Percentiles rank a stretch among this genome's conserved stretches.
Evolutionary conservation across 2,329 filamentous ascomycete species (phyloP).

Genomic region (Aureobasidium pullulans): DNA sequence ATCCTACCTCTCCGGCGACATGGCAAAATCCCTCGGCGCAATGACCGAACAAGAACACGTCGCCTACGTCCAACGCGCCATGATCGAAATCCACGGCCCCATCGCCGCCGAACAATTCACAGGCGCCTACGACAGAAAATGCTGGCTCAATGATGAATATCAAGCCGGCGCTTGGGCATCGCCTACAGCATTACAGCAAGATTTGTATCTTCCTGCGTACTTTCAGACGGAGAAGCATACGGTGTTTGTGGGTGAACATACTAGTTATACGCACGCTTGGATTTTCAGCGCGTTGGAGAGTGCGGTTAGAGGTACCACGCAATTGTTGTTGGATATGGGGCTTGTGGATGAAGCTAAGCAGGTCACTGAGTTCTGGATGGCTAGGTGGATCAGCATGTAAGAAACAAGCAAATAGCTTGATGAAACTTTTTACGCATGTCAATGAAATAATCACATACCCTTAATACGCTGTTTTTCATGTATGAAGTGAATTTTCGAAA

Average conservation of each 20-base stretch:
- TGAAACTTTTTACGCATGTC: not conserved
- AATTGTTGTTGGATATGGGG: constrained; percentile 57
- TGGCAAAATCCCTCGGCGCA: constrained; percentile 39
- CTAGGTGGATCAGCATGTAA: constrained; percentile 48
- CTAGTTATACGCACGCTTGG: constrained; percentile 62
- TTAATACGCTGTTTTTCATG: too few relatives aligned
- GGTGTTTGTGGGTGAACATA: constrained; percentile 48
- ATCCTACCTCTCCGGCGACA: constrained; percentile 47
- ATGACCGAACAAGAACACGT: constrained; percentile 55
- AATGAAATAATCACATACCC: too few relatives aligned
- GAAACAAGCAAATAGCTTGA: not conserved
- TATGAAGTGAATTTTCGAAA: too few relatives aligned
- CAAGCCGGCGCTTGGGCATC: constrained; percentile 56
- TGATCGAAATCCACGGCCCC: constrained; percentile 59
- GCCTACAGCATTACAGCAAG: constrained; percentile 57
- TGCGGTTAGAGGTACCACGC: constrained; percentile 56
- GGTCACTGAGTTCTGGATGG: constrained; percentile 60
- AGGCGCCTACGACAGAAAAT: constrained; percentile 56
- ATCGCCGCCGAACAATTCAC: constrained; percentile 56
- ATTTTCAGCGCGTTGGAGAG: constrained; percentile 61
- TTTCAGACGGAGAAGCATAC: constrained; percentile 62
- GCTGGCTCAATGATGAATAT: constrained; percentile 57
- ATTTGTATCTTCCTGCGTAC: constrained; percentile 64
- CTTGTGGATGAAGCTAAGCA: constrained; percentile 63
- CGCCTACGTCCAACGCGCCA: constrained; percentile 55